Evolutionary conservation across 1,139 yeast genomes (phyloP).

Genomic region (Kodamaea fungicola): DNA sequence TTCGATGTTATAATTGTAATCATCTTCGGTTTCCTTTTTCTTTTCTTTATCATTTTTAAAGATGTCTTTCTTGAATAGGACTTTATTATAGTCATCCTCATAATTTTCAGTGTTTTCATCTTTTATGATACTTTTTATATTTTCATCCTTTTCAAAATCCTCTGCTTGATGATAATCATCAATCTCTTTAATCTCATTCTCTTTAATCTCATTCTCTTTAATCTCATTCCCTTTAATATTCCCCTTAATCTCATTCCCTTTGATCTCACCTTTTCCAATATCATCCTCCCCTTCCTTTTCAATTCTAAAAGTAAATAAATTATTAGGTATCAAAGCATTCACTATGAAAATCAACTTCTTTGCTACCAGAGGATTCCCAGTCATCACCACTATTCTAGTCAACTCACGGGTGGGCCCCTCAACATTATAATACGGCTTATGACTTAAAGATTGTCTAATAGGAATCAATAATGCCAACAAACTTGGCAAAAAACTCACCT

Average conservation of each 20-base stretch:
- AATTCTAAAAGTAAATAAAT: background rate
- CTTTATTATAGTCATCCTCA: no score
- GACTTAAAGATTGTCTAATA: conserved; percentile 31
- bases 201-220: no score
- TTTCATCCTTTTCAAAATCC: no score
- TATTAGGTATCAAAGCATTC: conserved; percentile 34
- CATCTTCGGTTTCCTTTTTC: no score
- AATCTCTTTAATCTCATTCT: background rate
- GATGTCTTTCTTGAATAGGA: no score
- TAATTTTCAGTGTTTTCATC: no score
- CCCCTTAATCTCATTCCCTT: no score
- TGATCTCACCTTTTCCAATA: background rate
- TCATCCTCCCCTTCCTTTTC: background rate
- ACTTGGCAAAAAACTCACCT: conserved; percentile 38
- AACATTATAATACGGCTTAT: conserved; percentile 27
- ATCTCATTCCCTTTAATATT: no score
- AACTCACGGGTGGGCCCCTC: conserved; percentile 23
- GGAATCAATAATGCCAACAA: conserved; percentile 44
- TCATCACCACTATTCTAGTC: conserved; percentile 52
- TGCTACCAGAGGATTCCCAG: conserved; percentile 60
- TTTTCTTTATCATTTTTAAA: no score
- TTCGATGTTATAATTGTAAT: no score
- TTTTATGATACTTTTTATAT: no score
- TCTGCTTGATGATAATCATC: background rate
- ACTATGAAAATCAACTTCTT: conserved; percentile 55